Evolutionary conservation across 768 basidiomycete species (phyloP), one percentile per base, ranked within the genome.

Genomic region (Butyriboletus loyo): DNA sequence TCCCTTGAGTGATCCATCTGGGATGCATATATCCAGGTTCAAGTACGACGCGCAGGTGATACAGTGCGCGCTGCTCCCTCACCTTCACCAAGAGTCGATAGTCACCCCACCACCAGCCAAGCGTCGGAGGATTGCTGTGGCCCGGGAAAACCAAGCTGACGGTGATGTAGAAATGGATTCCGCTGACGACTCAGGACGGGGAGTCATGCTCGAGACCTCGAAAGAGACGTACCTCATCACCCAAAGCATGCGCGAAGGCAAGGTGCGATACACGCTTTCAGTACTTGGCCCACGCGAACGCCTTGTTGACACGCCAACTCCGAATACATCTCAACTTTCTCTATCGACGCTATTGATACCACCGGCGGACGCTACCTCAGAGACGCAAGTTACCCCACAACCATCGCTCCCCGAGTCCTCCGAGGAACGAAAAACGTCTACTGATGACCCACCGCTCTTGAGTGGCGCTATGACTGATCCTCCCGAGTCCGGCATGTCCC

Each of bases 41-140:
- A 82, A 83, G 65, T 84, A 82, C 53, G 69, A 77, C 8, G 75
- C 80, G 0, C 60, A 61, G 5, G 62, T 75, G 4, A 66, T 84
- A 7, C 70, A 70, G 27, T 66, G 68, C 27, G 66, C 74, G 1
- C 67, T 83, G 14, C 82, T 83, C 64, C 77, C 81, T 19, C 57
- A 64, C 28, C 53, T 56, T 22, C 50, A 55, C 19, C 56, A 37
- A 34, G 62, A 31, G 7, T 56, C 60, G n/a, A 41, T 50, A n/a
- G 22, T 59, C 17, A 30, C 7, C 15, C 65, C 57, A 4, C 58
- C 57, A 3, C 57, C 58, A 7, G n/a, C 50, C 11, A 70, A 70
- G 46, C 68, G 68, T 24, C 66, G 67, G 46, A 70, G 65, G 59
- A 28, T 58, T 2, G n/a, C 48, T 36, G 44, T 32, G 30, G n/a